Evolutionary conservation across 306 rosid genomes (phyloP).

Genomic region (Pachyrhizus erosus): DNA sequence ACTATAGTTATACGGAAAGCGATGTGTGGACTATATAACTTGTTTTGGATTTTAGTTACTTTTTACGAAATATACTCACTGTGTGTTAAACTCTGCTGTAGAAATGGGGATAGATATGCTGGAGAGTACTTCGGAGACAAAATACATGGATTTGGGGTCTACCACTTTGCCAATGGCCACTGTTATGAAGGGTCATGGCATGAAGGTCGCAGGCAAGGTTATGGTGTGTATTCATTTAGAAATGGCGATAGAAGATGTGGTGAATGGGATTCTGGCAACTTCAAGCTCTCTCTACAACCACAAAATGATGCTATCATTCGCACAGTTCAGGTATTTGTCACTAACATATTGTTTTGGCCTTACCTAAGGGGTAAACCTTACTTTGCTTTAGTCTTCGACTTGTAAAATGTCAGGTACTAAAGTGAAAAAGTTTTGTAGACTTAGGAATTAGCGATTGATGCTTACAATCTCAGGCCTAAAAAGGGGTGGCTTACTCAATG

Average conservation of each 20-base stretch:
- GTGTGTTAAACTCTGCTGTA: constrained; percentile 25
- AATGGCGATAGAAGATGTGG: constrained; percentile 69
- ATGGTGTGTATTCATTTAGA: constrained; percentile 71
- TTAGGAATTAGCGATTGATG: not conserved
- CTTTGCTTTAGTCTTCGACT: not conserved
- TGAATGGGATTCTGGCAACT: constrained; percentile 81
- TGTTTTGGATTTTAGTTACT: not conserved
- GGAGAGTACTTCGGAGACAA: constrained; percentile 96
- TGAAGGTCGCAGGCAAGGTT: constrained; percentile 86
- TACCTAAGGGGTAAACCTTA: not conserved
- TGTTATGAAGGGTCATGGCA: constrained; percentile 96
- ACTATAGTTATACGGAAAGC: not conserved
- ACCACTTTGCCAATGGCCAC: constrained; percentile 85
- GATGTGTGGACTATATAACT: not conserved
- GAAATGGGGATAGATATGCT: constrained; percentile 91
- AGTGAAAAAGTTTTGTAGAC: not conserved
- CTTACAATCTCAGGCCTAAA: not conserved
- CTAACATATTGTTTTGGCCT: not conserved
- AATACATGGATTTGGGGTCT: constrained; percentile 89
- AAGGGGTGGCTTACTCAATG: not conserved
- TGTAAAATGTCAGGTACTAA: not conserved
- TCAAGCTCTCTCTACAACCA: constrained; percentile 62
- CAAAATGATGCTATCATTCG: constrained; percentile 55
- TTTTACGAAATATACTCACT: not conserved
- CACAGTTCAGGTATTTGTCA: constrained; percentile 70